A percentile compares a stretch with the other conserved stretches of the same genome.
phyloP scores from a whole-genome alignment of 352 stramenopile species.

The Globisporangium echinulatum region DNA sequence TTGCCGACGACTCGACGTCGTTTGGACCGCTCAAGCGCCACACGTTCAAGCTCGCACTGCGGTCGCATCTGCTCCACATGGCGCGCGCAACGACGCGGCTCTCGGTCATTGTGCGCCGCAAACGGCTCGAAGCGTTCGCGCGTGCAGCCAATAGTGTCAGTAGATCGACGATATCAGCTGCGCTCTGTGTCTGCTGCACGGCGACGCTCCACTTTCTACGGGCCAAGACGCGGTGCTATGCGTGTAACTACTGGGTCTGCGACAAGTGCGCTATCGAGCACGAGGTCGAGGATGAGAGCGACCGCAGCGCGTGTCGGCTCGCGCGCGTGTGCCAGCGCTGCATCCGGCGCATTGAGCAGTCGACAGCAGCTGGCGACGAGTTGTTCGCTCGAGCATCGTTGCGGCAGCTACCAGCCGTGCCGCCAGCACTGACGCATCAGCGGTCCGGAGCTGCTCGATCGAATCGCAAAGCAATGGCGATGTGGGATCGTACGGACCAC shows the following conservation, averaged over 20 bases:
- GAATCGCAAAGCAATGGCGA: no score
- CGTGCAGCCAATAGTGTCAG: not conserved
- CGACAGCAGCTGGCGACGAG: constrained; percentile 8
- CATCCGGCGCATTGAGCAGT: constrained; percentile 31
- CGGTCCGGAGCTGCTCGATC: no score
- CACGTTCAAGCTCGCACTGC: constrained; percentile 15
- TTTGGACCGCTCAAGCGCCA: constrained; percentile 16
- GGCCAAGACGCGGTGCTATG: constrained; percentile 29
- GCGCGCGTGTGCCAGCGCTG: constrained; percentile 38
- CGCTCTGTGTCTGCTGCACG: constrained; percentile 36
- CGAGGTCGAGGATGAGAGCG: constrained; percentile 29
- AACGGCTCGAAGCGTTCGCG: constrained; percentile 36
- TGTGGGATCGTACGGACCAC: no score
- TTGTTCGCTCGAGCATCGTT: no score
- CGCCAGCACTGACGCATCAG: not conserved
- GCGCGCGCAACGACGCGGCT: constrained; percentile 21
- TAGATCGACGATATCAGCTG: constrained; percentile 13
- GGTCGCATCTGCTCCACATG: constrained; percentile 16
- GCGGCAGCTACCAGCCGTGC: no score
- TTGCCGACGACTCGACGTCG: constrained; percentile 12
- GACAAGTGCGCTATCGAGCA: constrained; percentile 37
- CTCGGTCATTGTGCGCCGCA: constrained; percentile 31
- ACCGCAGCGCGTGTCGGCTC: constrained; percentile 10
- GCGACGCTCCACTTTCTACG: constrained; percentile 26
- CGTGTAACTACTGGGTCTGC: constrained; percentile 49